Percentiles rank a stretch among this genome's conserved stretches.
phyloP scores from a whole-genome alignment of 2,329 filamentous ascomycete species.

The Fusarium pseudocircinatum region DNA sequence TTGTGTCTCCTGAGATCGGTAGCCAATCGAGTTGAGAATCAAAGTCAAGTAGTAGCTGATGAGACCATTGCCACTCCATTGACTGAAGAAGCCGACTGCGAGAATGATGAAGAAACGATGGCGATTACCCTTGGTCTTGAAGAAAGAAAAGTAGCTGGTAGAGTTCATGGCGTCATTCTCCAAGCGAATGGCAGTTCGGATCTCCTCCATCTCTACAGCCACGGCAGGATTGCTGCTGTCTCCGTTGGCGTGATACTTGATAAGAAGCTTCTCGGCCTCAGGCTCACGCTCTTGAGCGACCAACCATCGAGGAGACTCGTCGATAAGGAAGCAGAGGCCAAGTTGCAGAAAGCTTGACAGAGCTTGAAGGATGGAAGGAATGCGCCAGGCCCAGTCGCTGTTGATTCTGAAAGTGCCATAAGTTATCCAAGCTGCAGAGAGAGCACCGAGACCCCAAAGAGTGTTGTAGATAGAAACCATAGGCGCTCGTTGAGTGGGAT shows the following conservation, averaged over 20 bases:
- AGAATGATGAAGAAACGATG: constrained; percentile 19
- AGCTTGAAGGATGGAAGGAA: constrained; percentile 9
- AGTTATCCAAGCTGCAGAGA: constrained; percentile 10
- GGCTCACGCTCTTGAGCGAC: not conserved
- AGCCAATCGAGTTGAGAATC: constrained; percentile 16
- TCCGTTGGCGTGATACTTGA: constrained; percentile 15
- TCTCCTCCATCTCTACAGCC: constrained; percentile 10
- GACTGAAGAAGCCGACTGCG: constrained; percentile 8
- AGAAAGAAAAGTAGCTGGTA: constrained; percentile 10
- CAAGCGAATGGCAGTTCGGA: constrained; percentile 4
- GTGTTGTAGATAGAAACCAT: constrained; percentile 23
- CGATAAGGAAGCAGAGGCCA: not conserved
- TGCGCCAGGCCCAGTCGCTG: constrained; percentile 8
- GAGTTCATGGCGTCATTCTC: constrained; percentile 5
- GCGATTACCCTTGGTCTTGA: constrained; percentile 14
- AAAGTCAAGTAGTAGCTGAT: constrained; percentile 17
- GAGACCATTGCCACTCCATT: constrained; percentile 10
- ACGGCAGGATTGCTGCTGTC: constrained; percentile 7
- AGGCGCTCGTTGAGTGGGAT: constrained; percentile 10
- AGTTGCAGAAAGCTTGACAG: not conserved
- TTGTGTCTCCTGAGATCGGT: constrained; percentile 6
- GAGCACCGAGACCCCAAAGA: constrained; percentile 9
- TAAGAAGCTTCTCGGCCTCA: constrained; percentile 1
- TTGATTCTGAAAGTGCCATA: constrained; percentile 15
- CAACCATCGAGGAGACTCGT: constrained; percentile 16